phyloP scores from a whole-genome alignment of 2,329 filamentous ascomycete genomes.

The Raffaelea albimanens region DNA sequence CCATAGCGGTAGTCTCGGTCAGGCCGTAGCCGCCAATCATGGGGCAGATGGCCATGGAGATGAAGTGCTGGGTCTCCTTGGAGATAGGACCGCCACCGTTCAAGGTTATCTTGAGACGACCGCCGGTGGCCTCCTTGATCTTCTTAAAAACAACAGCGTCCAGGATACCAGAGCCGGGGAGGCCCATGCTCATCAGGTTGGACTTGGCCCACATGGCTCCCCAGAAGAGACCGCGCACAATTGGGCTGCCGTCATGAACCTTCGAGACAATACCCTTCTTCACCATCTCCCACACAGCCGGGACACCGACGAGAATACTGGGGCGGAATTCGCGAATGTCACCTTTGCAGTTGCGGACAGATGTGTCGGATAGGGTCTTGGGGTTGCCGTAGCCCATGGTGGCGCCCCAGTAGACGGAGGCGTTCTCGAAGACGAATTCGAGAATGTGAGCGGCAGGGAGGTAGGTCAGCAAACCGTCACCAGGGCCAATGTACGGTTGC shows the following conservation, averaged over 20 bases:
- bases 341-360: conserved; percentile 76
- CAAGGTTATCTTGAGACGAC: conserved; percentile 69
- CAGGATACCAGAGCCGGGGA: conserved; percentile 59
- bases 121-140: conserved; percentile 81
- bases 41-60: conserved; percentile 78
- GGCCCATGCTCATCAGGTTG: conserved; percentile 38
- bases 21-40: conserved; percentile 87
- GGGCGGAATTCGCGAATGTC: conserved; percentile 82
- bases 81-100: conserved; percentile 79
- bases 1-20: conserved; percentile 76
- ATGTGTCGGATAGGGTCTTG: conserved; percentile 72
- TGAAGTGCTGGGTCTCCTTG: conserved; percentile 77
- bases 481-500: conserved; percentile 65
- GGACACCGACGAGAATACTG: conserved; percentile 75
- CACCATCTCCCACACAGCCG: conserved; percentile 82
- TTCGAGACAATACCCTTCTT: conserved; percentile 82
- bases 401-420: conserved; percentile 73
- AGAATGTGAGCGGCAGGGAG: conserved; percentile 82
- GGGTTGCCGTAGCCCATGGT: conserved; percentile 86
- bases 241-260: conserved; percentile 56
- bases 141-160: conserved; percentile 83
- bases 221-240: conserved; percentile 70
- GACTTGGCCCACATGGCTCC: conserved; percentile 44
- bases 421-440: conserved; percentile 84
- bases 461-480: conserved; percentile 73